Evolutionary conservation across 306 rosid species (phyloP), one percentile per base, ranked within the genome.

Genomic region (Trichosanthes cucumerina): DNA sequence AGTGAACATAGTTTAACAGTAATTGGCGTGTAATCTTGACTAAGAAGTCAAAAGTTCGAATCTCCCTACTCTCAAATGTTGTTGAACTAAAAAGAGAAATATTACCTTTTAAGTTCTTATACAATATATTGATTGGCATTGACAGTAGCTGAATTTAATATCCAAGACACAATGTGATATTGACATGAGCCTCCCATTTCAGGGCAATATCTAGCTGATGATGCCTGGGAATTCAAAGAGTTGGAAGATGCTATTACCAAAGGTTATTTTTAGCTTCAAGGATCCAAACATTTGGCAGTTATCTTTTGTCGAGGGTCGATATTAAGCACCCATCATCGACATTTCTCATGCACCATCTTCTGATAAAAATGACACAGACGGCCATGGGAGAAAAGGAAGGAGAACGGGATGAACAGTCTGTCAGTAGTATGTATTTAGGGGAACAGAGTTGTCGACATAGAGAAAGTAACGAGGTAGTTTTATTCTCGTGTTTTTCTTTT

Each of bases 171-270:
- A 71, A 71, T 44, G 14, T 74, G 57, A 74, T 49, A 16, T 16
- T 72, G 58, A 47, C 53, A 26, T 33, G 41, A 47, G 47, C 28
- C 50, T 56, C 50, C 60, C 68, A 81, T 58, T 87, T 44, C 91
- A 94, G 97, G 97, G 72, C 80, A 92, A 89, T 91, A 87, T 86
- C 85, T 88, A 65, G 96, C 93, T 5, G 97, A 94, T 80, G 91
- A 89, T 86, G 97, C 98, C 63, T 94, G 96, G 98, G 97, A 92
- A 38, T 94, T 90, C 85, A 80, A 84, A 79, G 98, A 92, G 82
- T 88, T 95, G 71, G 96, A 95, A 85, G 97, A 89, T 56, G 87
- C 96, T 44, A 82, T 95, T 41, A 84, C 88, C 83, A 92, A 88
- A 83, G 83, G 36, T 59, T 94, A 90, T 79, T 90, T 94, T 81